Percentiles rank a stretch among this genome's conserved stretches.
phyloP scores from a whole-genome alignment of 129 eudicot species.

The Centella asiatica region DNA sequence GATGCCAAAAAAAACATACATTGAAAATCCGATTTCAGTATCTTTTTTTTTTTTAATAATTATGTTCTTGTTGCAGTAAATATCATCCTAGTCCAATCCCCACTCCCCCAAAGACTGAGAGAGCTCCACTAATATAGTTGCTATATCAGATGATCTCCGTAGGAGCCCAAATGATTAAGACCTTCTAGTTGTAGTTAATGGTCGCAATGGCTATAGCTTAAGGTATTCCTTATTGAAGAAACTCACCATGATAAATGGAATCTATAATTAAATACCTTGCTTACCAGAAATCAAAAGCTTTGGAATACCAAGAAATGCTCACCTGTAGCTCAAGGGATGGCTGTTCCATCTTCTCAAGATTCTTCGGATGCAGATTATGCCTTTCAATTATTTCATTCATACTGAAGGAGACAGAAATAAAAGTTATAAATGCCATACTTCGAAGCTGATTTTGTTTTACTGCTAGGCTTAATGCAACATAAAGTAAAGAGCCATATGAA shows the following conservation, averaged over 20 bases:
- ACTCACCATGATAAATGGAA: neutral
- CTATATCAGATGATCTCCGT: conserved; percentile 2
- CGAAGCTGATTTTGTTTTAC: conserved; percentile 1
- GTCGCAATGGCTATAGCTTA: neutral
- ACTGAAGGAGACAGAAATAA: conserved; percentile 21
- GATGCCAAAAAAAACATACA: no score
- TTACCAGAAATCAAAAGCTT: conserved; percentile 5
- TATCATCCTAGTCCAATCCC: neutral
- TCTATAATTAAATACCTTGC: neutral
- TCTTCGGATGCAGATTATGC: conserved; percentile 77
- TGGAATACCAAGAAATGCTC: neutral
- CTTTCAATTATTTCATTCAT: conserved; percentile 73
- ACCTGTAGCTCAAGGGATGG: conserved; percentile 94
- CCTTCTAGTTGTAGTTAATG: neutral
- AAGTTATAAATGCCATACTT: neutral
- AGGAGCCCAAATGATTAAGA: neutral
- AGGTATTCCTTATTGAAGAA: no score
- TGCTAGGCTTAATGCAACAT: neutral
- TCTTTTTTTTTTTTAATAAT: no score
- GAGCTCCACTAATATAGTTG: neutral
- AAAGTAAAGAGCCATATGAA: neutral
- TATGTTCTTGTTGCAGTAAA: neutral
- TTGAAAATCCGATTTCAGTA: neutral
- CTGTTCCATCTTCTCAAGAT: conserved; percentile 60
- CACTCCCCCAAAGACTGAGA: neutral